These are phyloP conservation scores for Curvularia sp. DNA, from an alignment of 2,329 filamentous ascomycete species.

Conservation along the genomic window DNA sequence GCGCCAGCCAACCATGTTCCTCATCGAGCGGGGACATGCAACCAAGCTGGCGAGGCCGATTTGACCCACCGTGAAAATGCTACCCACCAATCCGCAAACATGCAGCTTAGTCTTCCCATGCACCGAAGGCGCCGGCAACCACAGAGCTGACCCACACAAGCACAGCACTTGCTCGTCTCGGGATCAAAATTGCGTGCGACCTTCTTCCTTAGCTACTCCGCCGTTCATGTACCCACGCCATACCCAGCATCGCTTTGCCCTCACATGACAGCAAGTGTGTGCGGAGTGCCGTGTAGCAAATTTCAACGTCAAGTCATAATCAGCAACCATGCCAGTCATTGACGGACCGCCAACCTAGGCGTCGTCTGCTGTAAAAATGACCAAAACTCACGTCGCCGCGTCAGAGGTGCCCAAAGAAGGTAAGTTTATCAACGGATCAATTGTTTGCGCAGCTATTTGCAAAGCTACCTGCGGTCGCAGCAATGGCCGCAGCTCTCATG, in stretches of 20 bases:
- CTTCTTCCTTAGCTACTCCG: constrained; percentile 39
- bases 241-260: constrained; percentile 50
- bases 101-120: constrained; percentile 26
- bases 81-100: constrained; percentile 36
- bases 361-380: constrained; percentile 28
- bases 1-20: constrained; percentile 28
- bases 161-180: constrained; percentile 47
- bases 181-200: constrained; percentile 52
- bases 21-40: constrained; percentile 38
- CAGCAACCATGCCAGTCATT: constrained; percentile 19
- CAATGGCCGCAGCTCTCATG: constrained; percentile 40
- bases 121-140: constrained; percentile 37
- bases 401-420: constrained; percentile 27
- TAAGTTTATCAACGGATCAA: constrained; percentile 36
- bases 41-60: constrained; percentile 31
- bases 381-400: constrained; percentile 27
- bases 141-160: constrained; percentile 46
- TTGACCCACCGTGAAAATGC: constrained; percentile 32
- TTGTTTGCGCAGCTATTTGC: constrained; percentile 43
- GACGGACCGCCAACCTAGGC: constrained; percentile 28
- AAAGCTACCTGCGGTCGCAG: constrained; percentile 43
- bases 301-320: constrained; percentile 48
- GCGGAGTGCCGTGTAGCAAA: constrained; percentile 51
- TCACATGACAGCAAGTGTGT: constrained; percentile 51
- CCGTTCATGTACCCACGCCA: constrained; percentile 44